Percentiles rank a stretch among this genome's conserved stretches.
Evolutionary conservation across 257 asterid species (phyloP).

Genomic region (Ballota nigra): DNA sequence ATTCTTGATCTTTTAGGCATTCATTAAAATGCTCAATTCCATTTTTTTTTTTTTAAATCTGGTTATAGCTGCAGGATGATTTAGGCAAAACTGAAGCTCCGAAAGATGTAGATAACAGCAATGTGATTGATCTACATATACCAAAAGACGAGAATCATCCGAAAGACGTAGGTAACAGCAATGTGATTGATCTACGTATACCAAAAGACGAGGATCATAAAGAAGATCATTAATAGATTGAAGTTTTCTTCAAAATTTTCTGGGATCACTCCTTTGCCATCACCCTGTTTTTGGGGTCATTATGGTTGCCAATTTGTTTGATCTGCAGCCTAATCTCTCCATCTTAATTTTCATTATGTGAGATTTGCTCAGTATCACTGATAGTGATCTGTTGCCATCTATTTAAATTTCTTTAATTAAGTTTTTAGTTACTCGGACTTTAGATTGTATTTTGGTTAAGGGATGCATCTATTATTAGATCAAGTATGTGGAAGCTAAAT

Average conservation of each 20-base stretch:
- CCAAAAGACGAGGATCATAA: constrained; percentile 34
- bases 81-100: constrained; percentile 31
- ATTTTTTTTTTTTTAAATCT: constrained; percentile 22
- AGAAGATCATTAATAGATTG: constrained; percentile 27
- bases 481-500: not conserved
- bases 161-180: constrained; percentile 31
- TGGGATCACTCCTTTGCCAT: constrained; percentile 4
- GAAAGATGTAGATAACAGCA: constrained; percentile 31
- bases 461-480: not conserved
- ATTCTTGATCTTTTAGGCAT: not conserved
- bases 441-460: not conserved
- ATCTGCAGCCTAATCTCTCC: not conserved
- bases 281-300: not conserved
- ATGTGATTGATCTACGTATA: constrained; percentile 28
- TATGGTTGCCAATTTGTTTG: constrained; percentile 11
- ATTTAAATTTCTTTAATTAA: not conserved
- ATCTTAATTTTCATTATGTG: constrained; percentile 8
- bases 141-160: constrained; percentile 31
- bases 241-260: not conserved
- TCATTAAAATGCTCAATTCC: constrained; percentile 12
- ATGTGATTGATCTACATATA: constrained; percentile 28
- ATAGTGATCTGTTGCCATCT: constrained; percentile 13
- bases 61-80: constrained; percentile 64
- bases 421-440: not conserved
- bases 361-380: constrained; percentile 18